Base-by-base conservation (phyloP, 495 filamentous ascomycete genomes). In the Xylaria scruposa region DNA sequence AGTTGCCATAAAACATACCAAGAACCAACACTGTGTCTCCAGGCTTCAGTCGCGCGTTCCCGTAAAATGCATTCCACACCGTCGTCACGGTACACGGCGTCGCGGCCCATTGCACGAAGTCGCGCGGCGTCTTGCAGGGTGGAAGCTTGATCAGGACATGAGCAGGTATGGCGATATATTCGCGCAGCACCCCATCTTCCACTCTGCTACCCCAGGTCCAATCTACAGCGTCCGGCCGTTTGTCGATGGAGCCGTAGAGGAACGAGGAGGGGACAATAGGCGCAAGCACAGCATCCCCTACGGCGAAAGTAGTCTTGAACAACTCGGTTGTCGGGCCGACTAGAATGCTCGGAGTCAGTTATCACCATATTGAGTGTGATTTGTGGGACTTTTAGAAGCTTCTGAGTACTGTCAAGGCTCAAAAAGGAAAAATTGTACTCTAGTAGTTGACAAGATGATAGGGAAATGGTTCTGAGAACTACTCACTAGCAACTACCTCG, bases 21-120 rank as follows among this genome's bases (percentile, higher is more conserved):
- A 62, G 59, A 1, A 62, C 59, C 59, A 62, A 42, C 10, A 62
- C 59, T 12, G 81, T 58, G 71, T 65, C 70, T 63, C 70, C 21
- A 80, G 15, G 33, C 71, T 69, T 75, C 84, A 53, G 6, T 42
- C 4, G 42, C 6, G 86, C 47, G 92, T 72, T 64, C 0, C 91
- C 91, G 70, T 91, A 93, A 17, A 71, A 44, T 13, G 78, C 82
- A 68, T 81, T 85, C 81, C 83, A 84, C 3, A 81, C 83, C 47
- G 84, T 84, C 26, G 79, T 68, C 9, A 73, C 79, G 2, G 83
- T 80, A 59, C 81, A 81, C 42, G 80, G 70, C 13, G 85, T 75
- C 19, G 68, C 72, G 13, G 76, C 71, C 62, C 62, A 65, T 65
- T 33, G 62, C 42, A 33, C 26, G 26, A 65, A 65, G 62, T 31